A percentile compares a stretch with the other conserved stretches of the same genome.
These are phyloP conservation scores for Aspergillus sparsus DNA, from an alignment of 495 filamentous ascomycete genomes.

Conservation along the genomic window DNA sequence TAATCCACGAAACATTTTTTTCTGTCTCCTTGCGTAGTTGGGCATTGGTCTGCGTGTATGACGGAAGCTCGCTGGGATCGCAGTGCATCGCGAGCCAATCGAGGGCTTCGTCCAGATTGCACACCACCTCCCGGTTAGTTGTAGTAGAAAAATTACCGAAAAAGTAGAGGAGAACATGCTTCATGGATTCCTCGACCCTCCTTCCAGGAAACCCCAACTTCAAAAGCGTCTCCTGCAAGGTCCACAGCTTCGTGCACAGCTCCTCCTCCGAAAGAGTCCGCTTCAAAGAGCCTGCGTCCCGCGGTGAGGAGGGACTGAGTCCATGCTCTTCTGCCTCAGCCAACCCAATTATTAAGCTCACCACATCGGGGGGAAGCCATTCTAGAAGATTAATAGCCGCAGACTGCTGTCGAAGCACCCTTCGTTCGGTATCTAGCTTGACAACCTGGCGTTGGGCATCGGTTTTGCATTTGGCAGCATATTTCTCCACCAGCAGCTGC, in stretches of 20 bases:
- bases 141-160: conserved; percentile 48
- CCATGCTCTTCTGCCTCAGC: conserved; percentile 45
- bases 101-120: conserved; percentile 83
- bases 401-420: conserved; percentile 73
- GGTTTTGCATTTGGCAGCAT: conserved; percentile 66
- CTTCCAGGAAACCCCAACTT: conserved; percentile 66
- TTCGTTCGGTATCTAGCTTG: conserved; percentile 75
- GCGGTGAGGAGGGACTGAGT: conserved; percentile 33
- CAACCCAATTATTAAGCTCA: conserved; percentile 69
- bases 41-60: conserved; percentile 56
- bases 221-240: conserved; percentile 66
- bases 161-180: conserved; percentile 61
- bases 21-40: conserved; percentile 40
- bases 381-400: conserved; percentile 66
- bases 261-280: conserved; percentile 63
- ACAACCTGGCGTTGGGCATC: conserved; percentile 68
- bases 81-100: conserved; percentile 82
- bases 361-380: conserved; percentile 79
- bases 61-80: conserved; percentile 64
- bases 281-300: conserved; percentile 31
- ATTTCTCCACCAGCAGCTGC: conserved; percentile 79
- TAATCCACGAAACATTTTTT: conserved; percentile 45
- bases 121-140: conserved; percentile 64
- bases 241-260: conserved; percentile 75
- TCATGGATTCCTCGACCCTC: conserved; percentile 63